phyloP scores from a whole-genome alignment of 148 eudicot genomes.

The Chenopodium suecicum region DNA sequence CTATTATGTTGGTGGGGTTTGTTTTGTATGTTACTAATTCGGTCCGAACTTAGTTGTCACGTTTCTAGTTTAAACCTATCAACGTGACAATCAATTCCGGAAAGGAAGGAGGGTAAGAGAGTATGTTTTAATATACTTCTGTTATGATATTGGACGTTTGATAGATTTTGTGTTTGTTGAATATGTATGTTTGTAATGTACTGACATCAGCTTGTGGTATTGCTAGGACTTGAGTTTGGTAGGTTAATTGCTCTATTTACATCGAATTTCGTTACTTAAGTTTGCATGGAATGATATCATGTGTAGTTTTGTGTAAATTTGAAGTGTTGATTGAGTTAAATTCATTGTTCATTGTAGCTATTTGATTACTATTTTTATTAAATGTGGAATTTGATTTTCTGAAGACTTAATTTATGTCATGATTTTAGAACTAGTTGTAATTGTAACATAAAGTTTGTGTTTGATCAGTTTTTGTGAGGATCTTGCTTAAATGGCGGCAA shows the following conservation, averaged over 20 bases:
- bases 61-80: too few relatives aligned
- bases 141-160: background rate
- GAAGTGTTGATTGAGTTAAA: background rate
- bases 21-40: background rate
- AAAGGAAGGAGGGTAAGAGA: background rate
- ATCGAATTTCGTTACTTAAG: background rate
- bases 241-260: background rate
- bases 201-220: constrained; percentile 13
- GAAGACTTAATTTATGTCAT: background rate
- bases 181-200: background rate
- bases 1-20: background rate
- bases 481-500: constrained; percentile 66
- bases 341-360: constrained; percentile 6
- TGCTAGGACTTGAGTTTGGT: constrained; percentile 8
- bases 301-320: background rate
- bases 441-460: background rate
- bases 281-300: too few relatives aligned
- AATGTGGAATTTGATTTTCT: background rate
- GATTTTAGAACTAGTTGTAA: background rate
- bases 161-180: background rate
- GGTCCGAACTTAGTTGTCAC: background rate
- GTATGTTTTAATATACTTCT: background rate
- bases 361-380: background rate
- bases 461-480: constrained; percentile 20
- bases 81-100: background rate